Base-by-base conservation (phyloP, 2,329 filamentous ascomycete genomes). In the Aphanocladium album region DNA sequence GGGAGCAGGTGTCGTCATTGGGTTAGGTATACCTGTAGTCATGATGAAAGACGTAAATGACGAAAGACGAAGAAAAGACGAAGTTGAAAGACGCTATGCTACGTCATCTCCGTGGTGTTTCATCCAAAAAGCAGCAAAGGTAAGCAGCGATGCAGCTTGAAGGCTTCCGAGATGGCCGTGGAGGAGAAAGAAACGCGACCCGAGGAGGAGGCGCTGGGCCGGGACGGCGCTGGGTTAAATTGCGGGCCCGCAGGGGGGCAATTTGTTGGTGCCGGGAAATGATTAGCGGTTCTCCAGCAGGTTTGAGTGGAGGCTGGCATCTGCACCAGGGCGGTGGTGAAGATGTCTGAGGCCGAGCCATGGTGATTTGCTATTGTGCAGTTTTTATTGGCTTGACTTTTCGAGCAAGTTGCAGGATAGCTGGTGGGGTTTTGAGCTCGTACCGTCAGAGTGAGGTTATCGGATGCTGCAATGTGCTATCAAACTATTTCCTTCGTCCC, bases 1-100 rank as follows among this genome's bases (percentile, higher is more conserved):
- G 46, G 35, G 41, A 39, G 16, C 41, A 33, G 30, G 41, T 33
- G 35, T 45, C 16, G 35, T 45, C 16, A 50, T 35, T 19, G 49
- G 33, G 33, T 16, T 30, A 25, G 33, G 21, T 39, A 45, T 65
- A 68, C 68, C 69, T 65, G 69, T 68, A 37, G 70, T 64, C 69
- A 71, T 71, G 55, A 55, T 65, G 65, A 50, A 49, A 14, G 21
- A 25, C 25, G 14, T 11, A 23, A 11, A 5, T 3, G 33, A 49
- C 30, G 14, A 25, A 47, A 12, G 23, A 39, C 9, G 45, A 37
- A 19, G 1, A 33, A 41, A 4, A 16, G 19, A 17, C 6, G 5
- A 33, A 27, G 39, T 43, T 51, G 8, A 6, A 33, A 30, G 19
- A 14, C 14, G 23, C 19, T 25, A 16, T 17, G 46, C 23, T 55